Evolutionary conservation across 108 stramenopile species (phyloP), one percentile per base, ranked within the genome.

Genomic region (Cyclotella atomus): DNA sequence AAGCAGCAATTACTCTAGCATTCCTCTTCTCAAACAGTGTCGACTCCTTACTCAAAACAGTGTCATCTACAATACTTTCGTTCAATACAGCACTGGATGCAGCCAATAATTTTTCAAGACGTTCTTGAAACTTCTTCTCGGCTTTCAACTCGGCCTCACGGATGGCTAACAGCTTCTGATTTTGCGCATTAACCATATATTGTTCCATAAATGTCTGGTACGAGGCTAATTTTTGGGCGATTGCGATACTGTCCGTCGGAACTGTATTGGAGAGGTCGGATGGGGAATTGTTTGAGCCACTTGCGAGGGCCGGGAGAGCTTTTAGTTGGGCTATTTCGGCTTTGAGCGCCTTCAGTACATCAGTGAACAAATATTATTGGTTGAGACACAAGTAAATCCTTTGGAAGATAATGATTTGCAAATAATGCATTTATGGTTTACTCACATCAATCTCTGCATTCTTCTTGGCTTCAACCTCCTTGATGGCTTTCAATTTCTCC

Each of bases 121-220:
- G 30, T 56, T 81, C 79, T 38, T 76, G 75, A 71, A 71, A 81
- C 38, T 83, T 83, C 65, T 68, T 75, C 71, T 77, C 78, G 10
- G 78, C 80, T 69, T 68, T 71, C 24, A 71, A 49, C 62, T 93
- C 90, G 54, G 86, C 85, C 41, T 87, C 66, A 8, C 59, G 67
- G 1, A 82, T 71, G 2, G 81, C 81, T 33, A 70, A 17, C 25
- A 82, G 44, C 52, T 82, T 82, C 46, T 82, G 71, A 73, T 72
- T 77, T 65, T 91, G 90, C 27, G 92, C 76, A 29, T 87, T 78
- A 24, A 93, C 87, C 65, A 93, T 90, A 62, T 93, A 93, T 46
- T 88, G 83, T 24, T 84, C 73, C 87, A 93, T 88, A 57, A 91
- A 93, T 32, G 83, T 55, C 70, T 93, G 92, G 67, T 93, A 93